Base-by-base conservation (phyloP, 768 basidiomycete genomes). In the Agrocybe chaxingu region DNA sequence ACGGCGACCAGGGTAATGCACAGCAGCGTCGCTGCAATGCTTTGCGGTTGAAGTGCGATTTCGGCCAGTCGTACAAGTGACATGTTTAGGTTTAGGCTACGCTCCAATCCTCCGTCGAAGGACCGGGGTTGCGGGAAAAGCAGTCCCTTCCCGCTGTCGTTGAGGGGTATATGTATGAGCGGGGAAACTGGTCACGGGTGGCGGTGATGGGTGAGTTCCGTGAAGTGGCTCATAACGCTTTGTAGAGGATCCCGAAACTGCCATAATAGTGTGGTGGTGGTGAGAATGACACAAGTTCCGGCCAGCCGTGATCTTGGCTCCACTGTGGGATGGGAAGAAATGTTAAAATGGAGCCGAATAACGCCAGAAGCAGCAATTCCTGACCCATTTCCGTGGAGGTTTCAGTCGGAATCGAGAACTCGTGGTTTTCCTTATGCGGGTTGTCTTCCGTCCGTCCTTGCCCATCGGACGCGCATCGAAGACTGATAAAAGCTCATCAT, bases 21-120 rank as follows among this genome's bases (percentile, higher is more conserved):
- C 12, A 74, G 62, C 7, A 62, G 48, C 31, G 67, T 31, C 13
- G 60, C 61, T 3, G 68, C 68, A 11, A 73, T 61, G 30, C 58
- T 56, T 45, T 67, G 64, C 0, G 68, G 65, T 35, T 69, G 60
- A 0, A 57, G 44, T 35, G 56, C 45, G 30, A 60, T 45, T 16
- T 61, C 51, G n/a, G 47, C 34, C 9, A 59, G 7, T 19, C 43
- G 38, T 5, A 47, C 33, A 34, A 40, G 37, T 9, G 34, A 39
- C 11, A 41, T 29, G 32, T 19, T 18, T 31, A 16, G 24, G 24
- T 16, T 13, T 18, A 46, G 13, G 45, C 13, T n/a, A 35, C 13
- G 16, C 35, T 32, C 11, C 18, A 46, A n/a, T 13, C 1, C 32
- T 24, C 11, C 31, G 32, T 32, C 9, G 19, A 35, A 29, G 29